Evolutionary conservation across 441 rosid genomes (phyloP).

Genomic region (Bocquillonia castaneifolia): DNA sequence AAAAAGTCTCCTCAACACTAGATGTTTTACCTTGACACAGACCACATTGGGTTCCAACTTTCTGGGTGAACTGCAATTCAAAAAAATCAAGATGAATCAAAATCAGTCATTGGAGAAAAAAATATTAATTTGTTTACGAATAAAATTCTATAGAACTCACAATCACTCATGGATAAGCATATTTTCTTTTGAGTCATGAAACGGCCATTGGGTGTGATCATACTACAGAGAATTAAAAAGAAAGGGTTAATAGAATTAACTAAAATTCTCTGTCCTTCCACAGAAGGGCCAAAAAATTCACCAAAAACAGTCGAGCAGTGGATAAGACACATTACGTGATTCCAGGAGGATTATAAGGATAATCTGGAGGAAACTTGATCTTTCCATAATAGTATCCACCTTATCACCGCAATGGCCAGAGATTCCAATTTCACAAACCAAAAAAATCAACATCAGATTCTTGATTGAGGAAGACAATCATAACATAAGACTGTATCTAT

Average conservation of each 20-base stretch:
- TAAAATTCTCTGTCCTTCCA: background rate
- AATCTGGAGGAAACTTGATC: conserved; percentile 94
- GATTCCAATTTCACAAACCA: conserved; percentile 19
- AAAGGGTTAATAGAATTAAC: background rate
- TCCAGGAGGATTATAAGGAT: conserved; percentile 98
- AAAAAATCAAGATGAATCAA: conserved; percentile 11
- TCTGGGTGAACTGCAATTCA: conserved; percentile 86
- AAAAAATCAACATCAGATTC: conserved; percentile 8
- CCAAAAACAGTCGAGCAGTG: conserved; percentile 1
- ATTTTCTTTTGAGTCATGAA: conserved; percentile 94
- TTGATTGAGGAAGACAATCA: conserved; percentile 20
- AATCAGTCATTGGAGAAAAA: background rate
- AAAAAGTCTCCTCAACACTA: conserved; percentile 1
- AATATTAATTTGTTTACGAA: background rate
- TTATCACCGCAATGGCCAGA: conserved; percentile 21
- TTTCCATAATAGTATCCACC: conserved; percentile 95
- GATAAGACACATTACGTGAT: conserved; percentile 57
- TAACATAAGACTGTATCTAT: background rate
- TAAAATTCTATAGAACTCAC: conserved; percentile 43
- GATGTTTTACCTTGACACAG: conserved; percentile 75
- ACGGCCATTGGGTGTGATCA: conserved; percentile 97
- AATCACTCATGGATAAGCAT: conserved; percentile 97
- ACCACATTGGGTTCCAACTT: conserved; percentile 99
- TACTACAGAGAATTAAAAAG: conserved; percentile 38
- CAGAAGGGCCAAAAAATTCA: conserved; percentile 6